Evolutionary conservation across 257 asterid species (phyloP), one percentile per base, ranked within the genome.

Genomic region (Scutellaria galericulata): DNA sequence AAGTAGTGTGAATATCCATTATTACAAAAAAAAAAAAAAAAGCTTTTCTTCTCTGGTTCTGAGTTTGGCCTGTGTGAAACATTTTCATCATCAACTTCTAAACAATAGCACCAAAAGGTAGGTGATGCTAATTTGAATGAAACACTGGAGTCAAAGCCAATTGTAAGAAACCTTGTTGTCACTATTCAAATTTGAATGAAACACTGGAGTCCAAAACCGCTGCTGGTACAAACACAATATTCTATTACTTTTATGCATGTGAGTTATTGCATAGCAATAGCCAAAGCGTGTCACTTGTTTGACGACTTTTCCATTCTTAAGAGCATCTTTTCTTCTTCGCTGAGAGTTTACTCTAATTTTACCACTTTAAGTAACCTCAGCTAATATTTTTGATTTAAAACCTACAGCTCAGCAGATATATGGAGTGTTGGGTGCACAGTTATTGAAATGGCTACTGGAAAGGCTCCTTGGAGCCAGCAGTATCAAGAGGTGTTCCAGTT

Each of bases 371-470:
- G 72, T 73, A 61, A 62, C 66, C 53, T 70, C 41, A 15, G 44
- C 53, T 68, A 46, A 42, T 61, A 48, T 56, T 76, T 13, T 73
- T 85, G 73, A 24, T 55, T 18, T 15, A 24, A 73, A 81, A 14
- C 56, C 52, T 73, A 63, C 87, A 95, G 99, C 85, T 90, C 99
- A 50, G 99, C 98, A 55, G 99, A 95, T 84, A 89, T 95, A 81
- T 95, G 98, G 99, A 95, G 99, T 83, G 99, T 95, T 66, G 99
- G 99, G 65, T 95, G 99, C 79, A 95, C 99, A 18, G 87, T 95
- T 47, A 92, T 95, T 67, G 99, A 95, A 88, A 95, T 95, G 99
- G 99, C 99, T 64, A 95, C 98, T 12, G 99, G 98, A 58, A 95
- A 92, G 83, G 97, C 99, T 81, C 99, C 98, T 35, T 95, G 99